Conservation (phyloP, 306 rosid genomes). For the Glycine latifolia region DNA sequence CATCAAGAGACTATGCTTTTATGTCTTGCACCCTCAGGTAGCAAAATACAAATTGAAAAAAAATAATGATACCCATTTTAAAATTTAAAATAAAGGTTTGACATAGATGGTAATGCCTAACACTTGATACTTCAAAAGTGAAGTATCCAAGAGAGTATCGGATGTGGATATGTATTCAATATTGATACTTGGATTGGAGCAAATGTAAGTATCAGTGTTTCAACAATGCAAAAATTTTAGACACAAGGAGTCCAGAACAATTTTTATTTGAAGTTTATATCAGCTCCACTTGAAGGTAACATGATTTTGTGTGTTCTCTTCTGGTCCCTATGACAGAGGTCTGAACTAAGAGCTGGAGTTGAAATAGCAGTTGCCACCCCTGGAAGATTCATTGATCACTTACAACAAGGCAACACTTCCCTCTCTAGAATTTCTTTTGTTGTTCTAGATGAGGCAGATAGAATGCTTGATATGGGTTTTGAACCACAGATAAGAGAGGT, state of each 20-base stretch:
- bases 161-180: not conserved
- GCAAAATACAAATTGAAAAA: not conserved
- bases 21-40: not conserved
- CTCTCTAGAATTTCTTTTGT: constrained; percentile 81
- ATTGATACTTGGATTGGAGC: not conserved
- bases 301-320: constrained; percentile 35
- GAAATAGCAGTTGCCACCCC: constrained; percentile 88
- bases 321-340: constrained; percentile 63
- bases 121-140: not conserved
- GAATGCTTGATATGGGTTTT: constrained; percentile 97
- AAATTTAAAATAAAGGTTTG: not conserved
- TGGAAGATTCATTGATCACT: constrained; percentile 89
- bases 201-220: not conserved
- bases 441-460: constrained; percentile 91
- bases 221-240: constrained; percentile 2
- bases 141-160: not conserved
- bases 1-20: not conserved
- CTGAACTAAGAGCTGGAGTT: constrained; percentile 87
- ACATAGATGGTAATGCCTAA: not conserved
- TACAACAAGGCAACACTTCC: constrained; percentile 87
- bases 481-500: constrained; percentile 93
- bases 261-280: not conserved
- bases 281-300: not conserved
- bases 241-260: not conserved
- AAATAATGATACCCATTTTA: not conserved